Evolutionary conservation across 495 filamentous ascomycete genomes (phyloP).

Genomic region (Umbilicaria muhlenbergii): DNA sequence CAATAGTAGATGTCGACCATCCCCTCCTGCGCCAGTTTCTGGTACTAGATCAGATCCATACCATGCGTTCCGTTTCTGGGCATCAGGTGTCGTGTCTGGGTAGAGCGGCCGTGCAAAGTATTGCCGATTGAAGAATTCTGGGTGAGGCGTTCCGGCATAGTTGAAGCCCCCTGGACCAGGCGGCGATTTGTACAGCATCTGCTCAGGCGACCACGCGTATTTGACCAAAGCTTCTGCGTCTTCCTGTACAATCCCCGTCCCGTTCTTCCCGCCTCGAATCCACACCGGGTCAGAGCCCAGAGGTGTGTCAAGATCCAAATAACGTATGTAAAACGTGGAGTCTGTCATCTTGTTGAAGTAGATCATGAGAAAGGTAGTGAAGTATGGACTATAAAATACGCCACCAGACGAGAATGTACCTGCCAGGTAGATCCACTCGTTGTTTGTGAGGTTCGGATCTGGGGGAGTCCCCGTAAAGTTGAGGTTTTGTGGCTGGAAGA

Average conservation of each 20-base stretch:
- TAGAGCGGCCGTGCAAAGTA: conserved; percentile 14
- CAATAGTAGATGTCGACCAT: conserved; percentile 12
- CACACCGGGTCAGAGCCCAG: conserved; percentile 6
- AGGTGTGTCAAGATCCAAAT: conserved; percentile 12
- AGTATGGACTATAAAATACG: conserved; percentile 21
- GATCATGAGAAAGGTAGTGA: conserved; percentile 17
- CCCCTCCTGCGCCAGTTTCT: conserved; percentile 4
- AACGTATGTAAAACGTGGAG: conserved; percentile 17
- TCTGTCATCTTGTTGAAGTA: conserved; percentile 19
- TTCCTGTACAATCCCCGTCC: conserved; percentile 13
- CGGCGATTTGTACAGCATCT: conserved; percentile 14
- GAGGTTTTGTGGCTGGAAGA: conserved; percentile 8
- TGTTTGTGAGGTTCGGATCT: conserved; percentile 4
- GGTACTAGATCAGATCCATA: conserved; percentile 8
- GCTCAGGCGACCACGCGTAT: conserved; percentile 16
- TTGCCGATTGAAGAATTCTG: conserved; percentile 14
- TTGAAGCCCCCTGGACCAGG: conserved; percentile 16
- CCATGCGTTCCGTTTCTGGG: conserved; percentile 9
- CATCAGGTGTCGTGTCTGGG: conserved; percentile 1
- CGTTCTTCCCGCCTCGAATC: conserved; percentile 9
- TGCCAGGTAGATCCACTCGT: conserved; percentile 10
- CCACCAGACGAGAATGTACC: conserved; percentile 17
- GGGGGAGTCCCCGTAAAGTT: conserved; percentile 9
- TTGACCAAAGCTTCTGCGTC: conserved; percentile 15
- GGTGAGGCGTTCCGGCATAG: conserved; percentile 16